Base-by-base conservation (phyloP, 192 early-diverging fungal species). In the Umbelopsis sp. region DNA sequence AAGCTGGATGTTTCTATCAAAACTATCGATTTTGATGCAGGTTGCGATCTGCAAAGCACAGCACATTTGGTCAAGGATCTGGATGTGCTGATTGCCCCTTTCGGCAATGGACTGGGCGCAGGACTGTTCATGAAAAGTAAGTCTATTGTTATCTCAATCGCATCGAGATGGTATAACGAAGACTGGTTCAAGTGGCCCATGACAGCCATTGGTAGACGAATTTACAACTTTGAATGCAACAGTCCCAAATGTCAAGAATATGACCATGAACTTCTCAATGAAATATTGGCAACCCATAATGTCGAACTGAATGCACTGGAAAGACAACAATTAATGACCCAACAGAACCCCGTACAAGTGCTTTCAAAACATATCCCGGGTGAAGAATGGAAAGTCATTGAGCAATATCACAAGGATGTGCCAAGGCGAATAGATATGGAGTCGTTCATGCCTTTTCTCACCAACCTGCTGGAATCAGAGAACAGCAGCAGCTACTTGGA, bases 91-190 rank as follows among this genome's bases (percentile, higher is more conserved):
- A 66, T 79, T 12, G 64, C 77, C 0, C 68, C 69, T 1, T 70
- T 71, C 37, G 73, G 77, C 25, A 71, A 69, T 21, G 68, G 46
- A 4, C 45, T 65, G 12, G 77, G 72, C 8, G 46, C 77, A 18
- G 77, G 64, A 5, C 15, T 79, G 6, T 79, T 79, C 58, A 79
- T 79, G 77, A 71, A 72, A 41, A 37, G 66, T 0, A 58, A 74
- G n/a, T 25, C 52, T 16, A 49, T 71, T 3, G 9, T 79, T 0
- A 35, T 79, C 1, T 67, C 67, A 1, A 74, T 79, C 55, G 66
- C 46, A 16, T 41, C 67, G n/a, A 30, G 73, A 18, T 69, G 69
- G 21, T 79, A 79, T 16, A 69, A 46, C 11, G 77, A 79, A 27
- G 44, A 64, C 16, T 79, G 77, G 77, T 79, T 79, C 45, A 47